Base-by-base conservation (phyloP, 2,329 filamentous ascomycete species). In the Colletotrichum sansevieriae region DNA sequence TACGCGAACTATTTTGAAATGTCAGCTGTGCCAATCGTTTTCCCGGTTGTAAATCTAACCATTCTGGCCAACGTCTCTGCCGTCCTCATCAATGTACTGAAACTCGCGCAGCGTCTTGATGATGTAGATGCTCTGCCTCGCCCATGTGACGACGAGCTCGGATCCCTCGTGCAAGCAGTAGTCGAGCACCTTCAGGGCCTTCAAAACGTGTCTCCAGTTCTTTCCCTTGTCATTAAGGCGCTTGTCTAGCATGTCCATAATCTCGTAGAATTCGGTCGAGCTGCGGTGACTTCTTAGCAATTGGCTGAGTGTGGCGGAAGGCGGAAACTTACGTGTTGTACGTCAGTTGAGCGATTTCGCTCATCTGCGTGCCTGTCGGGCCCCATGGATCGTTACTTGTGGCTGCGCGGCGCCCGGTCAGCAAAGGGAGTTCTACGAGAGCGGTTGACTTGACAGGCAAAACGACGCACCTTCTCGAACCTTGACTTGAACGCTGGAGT, bases 201-300 rank as follows among this genome's bases (percentile, higher is more conserved):
- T 99, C 69, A 99, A 84, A 12, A 99, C 96, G 79, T 99, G 96
- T 75, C 96, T 91, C 96, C 96, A 99, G 80, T 99, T 99, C 87
- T 98, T 99, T 77, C 96, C 96, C 82, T 99, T 98, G 82, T 99
- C 96, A 76, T 99, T 99, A 76, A 99, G 84, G 74, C 96, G 92
- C 85, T 98, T 98, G 83, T 99, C 96, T 73, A 99, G 86, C 94
- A 99, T 99, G 80, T 99, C 96, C 91, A 99, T 97, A 76, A 99
- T 98, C 79, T 99, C 95, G 84, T 97, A 97, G 83, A 99, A 99
- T 80, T 98, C 96, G 81, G 92, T 95, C 41, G 94, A 95, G 78
- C 95, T 97, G 72, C 47, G 35, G 13, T 39, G 1, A 37, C 20
- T 39, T 54, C 55, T 62, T 56, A 51, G 22, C 41, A 25, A 37